phyloP scores from a whole-genome alignment of 1,284 basidiomycete genomes.

The Fistulina hepatica region DNA sequence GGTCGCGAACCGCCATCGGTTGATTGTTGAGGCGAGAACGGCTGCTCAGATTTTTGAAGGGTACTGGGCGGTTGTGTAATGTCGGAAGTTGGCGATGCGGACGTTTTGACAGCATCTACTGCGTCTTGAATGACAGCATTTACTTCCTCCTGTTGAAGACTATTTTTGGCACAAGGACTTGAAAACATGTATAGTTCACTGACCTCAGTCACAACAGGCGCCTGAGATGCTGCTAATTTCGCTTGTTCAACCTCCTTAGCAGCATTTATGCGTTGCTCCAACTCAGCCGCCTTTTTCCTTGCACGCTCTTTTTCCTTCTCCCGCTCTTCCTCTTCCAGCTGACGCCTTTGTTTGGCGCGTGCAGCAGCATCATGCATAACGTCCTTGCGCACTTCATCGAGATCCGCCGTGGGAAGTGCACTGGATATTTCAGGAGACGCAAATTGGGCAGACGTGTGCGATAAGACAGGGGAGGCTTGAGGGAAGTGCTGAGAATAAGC shows the following conservation, averaged over 20 bases:
- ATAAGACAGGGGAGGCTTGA: conserved; percentile 32
- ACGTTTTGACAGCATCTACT: conserved; percentile 21
- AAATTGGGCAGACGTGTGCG: conserved; percentile 27
- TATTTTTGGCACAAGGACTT: not conserved
- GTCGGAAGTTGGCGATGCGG: conserved; percentile 7
- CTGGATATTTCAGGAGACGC: conserved; percentile 26
- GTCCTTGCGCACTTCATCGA: conserved; percentile 67
- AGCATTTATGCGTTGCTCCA: conserved; percentile 65
- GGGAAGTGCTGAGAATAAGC: conserved; percentile 23
- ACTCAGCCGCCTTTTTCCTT: conserved; percentile 71
- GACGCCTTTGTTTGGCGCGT: conserved; percentile 66
- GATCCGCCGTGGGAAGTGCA: conserved; percentile 34
- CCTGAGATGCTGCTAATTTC: not conserved
- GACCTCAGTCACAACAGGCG: not conserved
- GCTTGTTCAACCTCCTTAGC: conserved; percentile 12
- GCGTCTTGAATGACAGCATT: conserved; percentile 37
- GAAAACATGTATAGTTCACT: not conserved
- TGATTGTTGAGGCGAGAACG: no score
- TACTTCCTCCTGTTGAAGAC: conserved; percentile 26
- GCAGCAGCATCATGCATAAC: conserved; percentile 88
- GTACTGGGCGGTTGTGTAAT: no score
- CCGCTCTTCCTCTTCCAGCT: conserved; percentile 81
- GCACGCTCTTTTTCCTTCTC: conserved; percentile 80
- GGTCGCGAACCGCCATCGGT: no score
- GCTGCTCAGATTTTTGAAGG: no score